phyloP scores from a whole-genome alignment of 1,139 yeast species.

The Magnusiomyces tetraspermus region DNA sequence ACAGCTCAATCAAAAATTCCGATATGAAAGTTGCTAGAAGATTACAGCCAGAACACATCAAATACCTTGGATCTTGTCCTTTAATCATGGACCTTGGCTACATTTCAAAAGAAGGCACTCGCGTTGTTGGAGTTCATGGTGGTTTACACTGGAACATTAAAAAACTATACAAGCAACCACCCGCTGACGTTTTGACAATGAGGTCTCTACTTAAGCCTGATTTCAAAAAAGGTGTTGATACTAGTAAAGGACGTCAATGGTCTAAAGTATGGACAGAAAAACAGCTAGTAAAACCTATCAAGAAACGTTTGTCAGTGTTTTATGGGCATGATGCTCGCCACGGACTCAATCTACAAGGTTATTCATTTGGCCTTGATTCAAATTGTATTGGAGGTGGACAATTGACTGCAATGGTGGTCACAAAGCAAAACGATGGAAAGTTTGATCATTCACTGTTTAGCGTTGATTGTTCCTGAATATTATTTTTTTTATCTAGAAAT shows the following conservation, averaged over 20 bases:
- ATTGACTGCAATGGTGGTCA: constrained; percentile 54
- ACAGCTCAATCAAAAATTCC: constrained; percentile 17
- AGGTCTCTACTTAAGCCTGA: constrained; percentile 52
- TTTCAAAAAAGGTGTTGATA: constrained; percentile 44
- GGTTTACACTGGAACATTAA: constrained; percentile 59
- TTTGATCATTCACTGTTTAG: constrained; percentile 27
- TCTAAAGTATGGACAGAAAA: constrained; percentile 50
- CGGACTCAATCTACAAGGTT: constrained; percentile 58
- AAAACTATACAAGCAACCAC: constrained; percentile 48
- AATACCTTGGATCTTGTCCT: constrained; percentile 51
- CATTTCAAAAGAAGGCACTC: constrained; percentile 40
- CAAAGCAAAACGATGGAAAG: constrained; percentile 25
- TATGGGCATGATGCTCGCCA: constrained; percentile 86
- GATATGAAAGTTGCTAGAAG: constrained; percentile 53
- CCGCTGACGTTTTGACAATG: constrained; percentile 52
- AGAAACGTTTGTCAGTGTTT: constrained; percentile 44
- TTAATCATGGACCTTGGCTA: constrained; percentile 54
- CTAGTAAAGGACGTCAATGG: constrained; percentile 49
- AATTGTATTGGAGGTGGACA: constrained; percentile 72
- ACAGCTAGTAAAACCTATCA: constrained; percentile 27
- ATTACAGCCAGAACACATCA: constrained; percentile 50
- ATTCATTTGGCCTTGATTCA: constrained; percentile 70
- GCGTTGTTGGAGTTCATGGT: constrained; percentile 70
- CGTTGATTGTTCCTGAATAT: constrained; percentile 24
- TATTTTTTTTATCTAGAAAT: no score